Percentiles rank a stretch among this genome's conserved stretches.
phyloP scores from a whole-genome alignment of 352 stramenopile species.

The Plasmopara muralis region DNA sequence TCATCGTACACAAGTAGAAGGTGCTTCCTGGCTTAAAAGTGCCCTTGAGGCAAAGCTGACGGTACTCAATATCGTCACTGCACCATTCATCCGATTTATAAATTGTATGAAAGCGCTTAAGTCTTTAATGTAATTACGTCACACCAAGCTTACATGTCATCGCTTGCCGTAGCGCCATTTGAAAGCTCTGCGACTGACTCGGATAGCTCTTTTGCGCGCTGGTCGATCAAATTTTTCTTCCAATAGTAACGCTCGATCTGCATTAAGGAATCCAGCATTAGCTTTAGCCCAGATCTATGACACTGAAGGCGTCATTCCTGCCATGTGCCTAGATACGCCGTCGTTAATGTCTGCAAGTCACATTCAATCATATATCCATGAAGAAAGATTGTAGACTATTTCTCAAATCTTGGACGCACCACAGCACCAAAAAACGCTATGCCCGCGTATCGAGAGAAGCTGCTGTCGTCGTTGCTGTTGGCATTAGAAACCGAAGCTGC shows the following conservation, averaged over 20 bases:
- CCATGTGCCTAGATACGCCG: constrained; percentile 71
- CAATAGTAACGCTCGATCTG: constrained; percentile 85
- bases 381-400: neutral
- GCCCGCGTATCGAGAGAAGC: constrained; percentile 67
- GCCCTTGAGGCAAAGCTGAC: constrained; percentile 59
- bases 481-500: constrained; percentile 21
- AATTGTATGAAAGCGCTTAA: neutral
- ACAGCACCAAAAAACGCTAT: constrained; percentile 82
- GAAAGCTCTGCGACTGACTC: constrained; percentile 56
- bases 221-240: constrained; percentile 83
- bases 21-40: constrained; percentile 64
- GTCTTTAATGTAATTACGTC: neutral
- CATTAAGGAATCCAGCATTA: constrained; percentile 3
- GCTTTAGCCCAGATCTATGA: constrained; percentile 1
- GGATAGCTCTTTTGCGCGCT: constrained; percentile 72
- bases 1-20: constrained; percentile 69
- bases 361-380: neutral
- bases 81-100: neutral
- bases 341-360: constrained; percentile 48
- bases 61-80: constrained; percentile 77
- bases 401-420: constrained; percentile 29
- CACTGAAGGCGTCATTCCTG: constrained; percentile 33
- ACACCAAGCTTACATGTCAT: constrained; percentile 35
- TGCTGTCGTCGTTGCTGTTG: constrained; percentile 41
- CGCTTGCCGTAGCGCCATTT: constrained; percentile 44